A percentile compares a stretch with the other conserved stretches of the same genome.
Evolutionary conservation across 371 early-diverging fungal genomes (phyloP).

Genomic region (Phascolomyces articulosus): DNA sequence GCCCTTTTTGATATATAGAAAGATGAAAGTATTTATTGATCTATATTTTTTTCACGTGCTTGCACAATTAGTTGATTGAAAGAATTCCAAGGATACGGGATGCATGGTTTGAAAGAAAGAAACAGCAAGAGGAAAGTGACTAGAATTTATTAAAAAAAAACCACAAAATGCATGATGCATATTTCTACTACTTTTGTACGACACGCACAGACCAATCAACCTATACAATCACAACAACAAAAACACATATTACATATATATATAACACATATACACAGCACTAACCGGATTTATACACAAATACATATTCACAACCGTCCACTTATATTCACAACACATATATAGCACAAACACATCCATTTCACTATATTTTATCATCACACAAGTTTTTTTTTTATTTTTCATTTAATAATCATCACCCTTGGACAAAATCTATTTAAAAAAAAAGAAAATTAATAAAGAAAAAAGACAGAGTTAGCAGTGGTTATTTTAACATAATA

Average conservation of each 20-base stretch:
- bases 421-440: slow-evolving; percentile 45
- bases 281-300: not conserved
- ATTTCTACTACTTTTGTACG: not conserved
- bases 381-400: not conserved
- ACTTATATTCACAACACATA: not conserved
- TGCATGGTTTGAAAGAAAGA: slow-evolving; percentile 4
- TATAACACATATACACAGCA: not conserved
- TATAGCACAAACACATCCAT: no score
- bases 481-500: no score
- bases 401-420: slow-evolving; percentile 51
- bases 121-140: not conserved
- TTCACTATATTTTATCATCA: no score
- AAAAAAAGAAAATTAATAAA: not conserved
- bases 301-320: not conserved
- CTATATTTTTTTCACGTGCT: no score
- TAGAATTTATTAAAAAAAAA: not conserved
- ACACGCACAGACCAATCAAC: slow-evolving; percentile 1
- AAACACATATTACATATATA: not conserved
- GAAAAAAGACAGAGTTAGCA: not conserved
- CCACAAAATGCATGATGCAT: not conserved
- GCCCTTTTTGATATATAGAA: not conserved
- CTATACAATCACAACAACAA: not conserved
- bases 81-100: slow-evolving; percentile 17
- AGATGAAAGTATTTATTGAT: no score
- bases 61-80: slow-evolving; percentile 22